Evolutionary conservation across 2,329 filamentous ascomycete species (phyloP), one percentile per base, ranked within the genome.

Genomic region (Alternaria viburni): DNA sequence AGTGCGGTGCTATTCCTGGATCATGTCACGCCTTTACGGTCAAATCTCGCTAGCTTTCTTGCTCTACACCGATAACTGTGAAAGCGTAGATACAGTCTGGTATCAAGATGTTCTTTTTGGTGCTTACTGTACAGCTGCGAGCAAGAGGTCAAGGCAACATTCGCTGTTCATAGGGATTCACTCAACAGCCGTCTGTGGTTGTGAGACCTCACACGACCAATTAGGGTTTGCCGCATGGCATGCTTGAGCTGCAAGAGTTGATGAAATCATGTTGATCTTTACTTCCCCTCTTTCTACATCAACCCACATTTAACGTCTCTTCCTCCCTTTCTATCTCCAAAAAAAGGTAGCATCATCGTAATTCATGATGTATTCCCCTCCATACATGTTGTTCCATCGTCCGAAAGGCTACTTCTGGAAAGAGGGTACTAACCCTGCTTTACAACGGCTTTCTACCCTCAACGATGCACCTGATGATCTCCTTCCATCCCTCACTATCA

Each of bases 1-100:
- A 36, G 19, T 50, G 49, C 12, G 23, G 43, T 50, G 57, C 61
- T 66, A 66, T 64, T 66, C 47, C 57, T 44, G 46, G 61, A 45
- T 32, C 54, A 46, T 17, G 51, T 30, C 32, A 57, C 59, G 26
- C 36, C 54, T 57, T 47, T 30, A 6, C 54, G 26, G 54, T 23
- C 36, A 44, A 54, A 28, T 44, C n/a, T 19, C 21, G 25, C 23
- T 21, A 32, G n/a, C n/a, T 54, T 51, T 5, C 23, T n/a, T 10
- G 54, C 49, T 23, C 32, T 41, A 50, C 11, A 17, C 47, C 36
- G 36, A 41, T 41, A 10, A 17, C n/a, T 47, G 19, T 57, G 45
- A n/a, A 46, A 36, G 12, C 61, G 45, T 64, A 56, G 65, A 9
- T 65, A 59, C 36, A 17, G n/a, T 41, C 36, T 41, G 36, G 36